Conservation (phyloP, 768 basidiomycete species). For the Mycena latifolia region DNA sequence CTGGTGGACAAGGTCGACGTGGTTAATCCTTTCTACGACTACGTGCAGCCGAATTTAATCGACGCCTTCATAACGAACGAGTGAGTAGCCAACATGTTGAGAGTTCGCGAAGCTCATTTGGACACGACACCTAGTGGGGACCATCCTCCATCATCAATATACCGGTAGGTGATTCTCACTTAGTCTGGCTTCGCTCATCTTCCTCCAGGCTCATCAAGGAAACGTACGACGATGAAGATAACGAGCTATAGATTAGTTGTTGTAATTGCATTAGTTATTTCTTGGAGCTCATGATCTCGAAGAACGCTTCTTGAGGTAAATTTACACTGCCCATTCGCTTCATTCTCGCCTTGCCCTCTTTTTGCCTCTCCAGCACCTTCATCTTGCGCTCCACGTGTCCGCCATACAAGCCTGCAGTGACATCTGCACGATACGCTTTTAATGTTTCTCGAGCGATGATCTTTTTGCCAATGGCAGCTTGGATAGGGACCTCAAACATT, state of each 20-base stretch:
- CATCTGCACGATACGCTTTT: constrained; percentile 89
- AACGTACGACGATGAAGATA: constrained; percentile 95
- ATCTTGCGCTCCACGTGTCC: constrained; percentile 95
- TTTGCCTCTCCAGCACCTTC: constrained; percentile 90
- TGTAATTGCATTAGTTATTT: constrained; percentile 44
- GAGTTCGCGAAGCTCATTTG: constrained; percentile 23
- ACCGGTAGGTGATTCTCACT: constrained; percentile 62
- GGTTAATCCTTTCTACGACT: constrained; percentile 96
- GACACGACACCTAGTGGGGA: constrained; percentile 83
- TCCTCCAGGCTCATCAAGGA: constrained; percentile 84
- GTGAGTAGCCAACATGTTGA: constrained; percentile 66
- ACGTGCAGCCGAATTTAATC: constrained; percentile 92
- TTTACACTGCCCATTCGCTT: constrained; percentile 91
- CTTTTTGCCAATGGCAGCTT: constrained; percentile 89
- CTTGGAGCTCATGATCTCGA: constrained; percentile 83
- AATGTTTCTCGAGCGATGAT: constrained; percentile 92
- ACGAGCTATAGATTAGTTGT: constrained; percentile 67
- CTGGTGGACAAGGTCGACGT: constrained; percentile 92
- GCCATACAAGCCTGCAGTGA: constrained; percentile 68
- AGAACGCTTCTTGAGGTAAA: constrained; percentile 97
- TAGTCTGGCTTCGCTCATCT: constrained; percentile 28
- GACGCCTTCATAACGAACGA: constrained; percentile 97
- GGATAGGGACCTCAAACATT: constrained; percentile 95
- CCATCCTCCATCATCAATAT: constrained; percentile 95
- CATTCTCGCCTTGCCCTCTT: constrained; percentile 91